phyloP scores from a whole-genome alignment of 169 alveolate species.

The Perkinsus chesapeaki region DNA sequence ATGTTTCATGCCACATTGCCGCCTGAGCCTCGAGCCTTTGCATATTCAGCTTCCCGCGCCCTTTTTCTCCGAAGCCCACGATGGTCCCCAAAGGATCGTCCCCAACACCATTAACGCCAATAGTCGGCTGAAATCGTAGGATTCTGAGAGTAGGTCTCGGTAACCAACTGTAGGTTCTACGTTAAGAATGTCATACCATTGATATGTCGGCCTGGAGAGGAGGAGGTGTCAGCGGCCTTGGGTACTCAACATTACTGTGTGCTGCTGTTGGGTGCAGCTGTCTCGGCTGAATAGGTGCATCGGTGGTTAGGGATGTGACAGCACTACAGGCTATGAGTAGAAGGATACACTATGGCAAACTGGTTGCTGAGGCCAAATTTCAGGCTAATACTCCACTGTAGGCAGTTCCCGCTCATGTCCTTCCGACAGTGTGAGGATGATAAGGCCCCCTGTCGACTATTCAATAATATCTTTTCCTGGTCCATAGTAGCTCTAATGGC shows the following conservation, averaged over 20 bases:
- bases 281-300: background rate
- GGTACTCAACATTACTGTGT: background rate
- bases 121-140: background rate
- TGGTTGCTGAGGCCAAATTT: constrained; percentile 12
- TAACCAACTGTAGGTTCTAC: background rate
- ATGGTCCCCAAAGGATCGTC: background rate
- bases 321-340: constrained; percentile 9
- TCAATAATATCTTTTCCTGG: no score
- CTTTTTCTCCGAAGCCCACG: background rate
- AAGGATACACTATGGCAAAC: constrained; percentile 2
- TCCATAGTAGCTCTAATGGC: no score
- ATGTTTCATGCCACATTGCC: background rate
- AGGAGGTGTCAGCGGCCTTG: background rate
- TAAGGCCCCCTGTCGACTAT: no score
- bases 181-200: background rate
- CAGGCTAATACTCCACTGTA: background rate
- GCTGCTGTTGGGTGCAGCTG: background rate
- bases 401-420: no score
- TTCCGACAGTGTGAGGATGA: no score
- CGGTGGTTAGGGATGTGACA: background rate
- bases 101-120: constrained; percentile 4
- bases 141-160: background rate
- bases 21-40: background rate
- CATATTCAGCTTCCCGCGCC: background rate
- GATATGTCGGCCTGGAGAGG: background rate